Conservation (phyloP, 441 rosid genomes). For the Arabidopsis hybrid region DNA sequence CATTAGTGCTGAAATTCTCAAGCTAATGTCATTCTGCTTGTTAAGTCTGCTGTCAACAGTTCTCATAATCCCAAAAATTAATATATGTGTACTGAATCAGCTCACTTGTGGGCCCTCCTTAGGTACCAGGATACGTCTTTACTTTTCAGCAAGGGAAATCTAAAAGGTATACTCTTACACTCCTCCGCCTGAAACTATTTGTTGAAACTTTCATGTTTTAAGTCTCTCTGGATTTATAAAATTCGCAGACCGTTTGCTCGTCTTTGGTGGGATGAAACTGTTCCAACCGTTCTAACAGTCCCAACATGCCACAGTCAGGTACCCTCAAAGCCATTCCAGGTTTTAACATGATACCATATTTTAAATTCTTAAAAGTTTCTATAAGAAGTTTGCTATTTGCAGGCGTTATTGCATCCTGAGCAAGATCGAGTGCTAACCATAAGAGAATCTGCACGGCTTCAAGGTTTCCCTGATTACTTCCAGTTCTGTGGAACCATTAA, state of each 20-base stretch:
- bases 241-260: slow-evolving; percentile 79
- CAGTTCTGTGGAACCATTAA: slow-evolving; percentile 76
- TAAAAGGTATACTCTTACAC: slow-evolving; percentile 60
- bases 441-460: slow-evolving; percentile 88
- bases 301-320: slow-evolving; percentile 81
- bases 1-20: slow-evolving; percentile 7
- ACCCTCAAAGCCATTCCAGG: slow-evolving; percentile 18
- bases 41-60: slow-evolving; percentile 5
- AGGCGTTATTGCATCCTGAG: slow-evolving; percentile 89
- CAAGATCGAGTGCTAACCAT: slow-evolving; percentile 89
- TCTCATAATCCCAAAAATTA: not conserved
- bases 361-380: not conserved
- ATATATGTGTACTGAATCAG: slow-evolving; percentile 12
- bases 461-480: slow-evolving; percentile 98
- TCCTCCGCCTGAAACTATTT: slow-evolving; percentile 16
- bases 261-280: slow-evolving; percentile 99
- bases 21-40: slow-evolving; percentile 22
- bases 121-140: slow-evolving; percentile 82
- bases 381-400: slow-evolving; percentile 31
- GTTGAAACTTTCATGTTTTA: slow-evolving; percentile 17
- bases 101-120: slow-evolving; percentile 38
- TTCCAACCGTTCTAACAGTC: slow-evolving; percentile 78
- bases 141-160: slow-evolving; percentile 79
- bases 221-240: not conserved
- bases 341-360: slow-evolving; percentile 2